Evolutionary conservation across 225 moss, liverwort and hornwort species (phyloP), one percentile per base, ranked within the genome.

Genomic region (Marchantia polymorpha): DNA sequence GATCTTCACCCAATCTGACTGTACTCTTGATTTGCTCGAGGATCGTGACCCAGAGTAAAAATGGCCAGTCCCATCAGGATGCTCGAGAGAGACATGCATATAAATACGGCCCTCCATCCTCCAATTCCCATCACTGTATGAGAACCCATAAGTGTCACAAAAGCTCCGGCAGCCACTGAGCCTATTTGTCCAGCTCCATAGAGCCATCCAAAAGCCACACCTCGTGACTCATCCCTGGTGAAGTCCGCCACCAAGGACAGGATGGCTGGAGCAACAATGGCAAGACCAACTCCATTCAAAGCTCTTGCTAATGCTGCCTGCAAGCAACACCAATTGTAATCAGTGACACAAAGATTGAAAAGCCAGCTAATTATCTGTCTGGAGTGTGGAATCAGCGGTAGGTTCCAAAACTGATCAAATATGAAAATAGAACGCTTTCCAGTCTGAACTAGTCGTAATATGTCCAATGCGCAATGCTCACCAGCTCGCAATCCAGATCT

Each of bases 231-330:
- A 48, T 86, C 83, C 71, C 72, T 81, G 68, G 81, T 90, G 49
- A 83, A 6, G 77, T 92, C 92, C n/a, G 92, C 90, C 63, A 90
- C 87, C 70, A 92, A 74, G 55, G 92, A 92, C 84, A 90, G 85
- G 5, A 92, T 84, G 14, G 91, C 85, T 48, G 90, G 90, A 65
- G 84, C 84, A 65, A 87, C 87, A 74, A 92, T 58, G 22, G 92
- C 92, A 52, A 92, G 86, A 54, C 92, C 89, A 68, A 92, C 26
- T 59, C 92, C 92, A 76, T 92, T 90, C 31, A 89, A 81, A 31
- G 77, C 83, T 75, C 89, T 90, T 46, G 84, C 90, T 64, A 88
- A 68, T 39, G 85, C 82, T 76, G 85, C 87, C 90, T 90, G 84
- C 84, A 81, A 54, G 46, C 16, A 76, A 77, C 12, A n/a, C 29